Base-by-base conservation (phyloP, 73 alveolate species). In the Loxodes magnus region DNA sequence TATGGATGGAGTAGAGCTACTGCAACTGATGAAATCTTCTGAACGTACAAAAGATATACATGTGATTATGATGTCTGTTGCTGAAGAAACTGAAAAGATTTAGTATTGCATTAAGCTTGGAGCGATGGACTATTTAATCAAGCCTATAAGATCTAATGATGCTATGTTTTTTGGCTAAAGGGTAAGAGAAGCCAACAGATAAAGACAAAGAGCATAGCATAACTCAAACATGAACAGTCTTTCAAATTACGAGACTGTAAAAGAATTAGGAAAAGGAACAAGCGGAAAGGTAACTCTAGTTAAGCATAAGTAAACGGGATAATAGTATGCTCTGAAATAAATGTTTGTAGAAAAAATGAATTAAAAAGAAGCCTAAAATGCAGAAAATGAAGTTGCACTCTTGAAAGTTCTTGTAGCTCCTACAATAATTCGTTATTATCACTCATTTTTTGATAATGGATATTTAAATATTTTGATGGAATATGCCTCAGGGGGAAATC, bases 401-500 rank as follows among this genome's bases (percentile, higher is more conserved):
- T 64, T 90, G 53, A 74, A 62, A 60, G 88, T 85, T 14, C 71
- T 87, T 14, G 44, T 43, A 1, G 95, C 94, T 17, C 99, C 99
- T 36, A 92, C 99, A 26, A 74, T 92, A 37, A 86, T 92, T 66
- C 82, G 73, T 35, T 89, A 83, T 43, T 64, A 90, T 53, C 97
- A 92, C 42, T 82, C 96, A 23, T 82, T 83, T 56, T 61, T 72
- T 19, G 86, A 85, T 46, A 79, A 92, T 28, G 93, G 78, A 38
- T 64, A 59, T 59, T 73, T 84, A 31, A 79, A 79, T 71, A 92
- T 92, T 58, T 66, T 85, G 16, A 76, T 90, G 96, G 99, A 93
- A 78, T 87, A 69, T 46, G 99, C 99, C 10, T 94, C 93, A 59
- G 94, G 92, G 14, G 99, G 99, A 0, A 63, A 86, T 33, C 52